Evolutionary conservation across 495 filamentous ascomycete species (phyloP).

Genomic region (Elaphomyces granulatus): DNA sequence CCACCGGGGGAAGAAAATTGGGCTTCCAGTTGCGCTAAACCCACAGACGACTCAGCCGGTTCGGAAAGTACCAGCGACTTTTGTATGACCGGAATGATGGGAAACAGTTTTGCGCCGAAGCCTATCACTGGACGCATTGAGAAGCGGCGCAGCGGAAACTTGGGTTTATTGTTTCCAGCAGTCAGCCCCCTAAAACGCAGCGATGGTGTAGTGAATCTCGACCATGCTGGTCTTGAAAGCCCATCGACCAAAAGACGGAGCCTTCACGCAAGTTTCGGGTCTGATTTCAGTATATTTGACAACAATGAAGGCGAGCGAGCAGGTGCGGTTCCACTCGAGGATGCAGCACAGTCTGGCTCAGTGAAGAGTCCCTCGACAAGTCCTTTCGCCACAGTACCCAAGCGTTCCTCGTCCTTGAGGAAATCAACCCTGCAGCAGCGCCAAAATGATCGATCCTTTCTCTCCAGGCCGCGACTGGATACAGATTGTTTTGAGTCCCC

Average conservation of each 20-base stretch:
- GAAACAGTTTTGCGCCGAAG: constrained; percentile 2
- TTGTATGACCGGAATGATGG: constrained; percentile 2
- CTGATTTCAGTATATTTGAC: constrained; percentile 60
- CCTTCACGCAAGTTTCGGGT: constrained; percentile 46
- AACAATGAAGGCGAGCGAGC: constrained; percentile 14
- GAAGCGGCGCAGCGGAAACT: constrained; percentile 34
- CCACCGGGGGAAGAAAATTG: constrained; percentile 43
- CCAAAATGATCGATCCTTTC: constrained; percentile 47
- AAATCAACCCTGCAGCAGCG: constrained; percentile 82
- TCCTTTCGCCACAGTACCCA: constrained; percentile 32
- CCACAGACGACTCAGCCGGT: constrained; percentile 1
- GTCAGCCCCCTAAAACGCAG: constrained; percentile 85
- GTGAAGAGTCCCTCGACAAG: constrained; percentile 19
- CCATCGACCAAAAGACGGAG: constrained; percentile 80
- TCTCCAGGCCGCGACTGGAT: constrained; percentile 29
- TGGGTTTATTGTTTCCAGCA: constrained; percentile 37
- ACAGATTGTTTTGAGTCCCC: constrained; percentile 19
- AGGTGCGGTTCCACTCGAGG: constrained; percentile 12
- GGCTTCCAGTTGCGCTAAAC: constrained; percentile 28
- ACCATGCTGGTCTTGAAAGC: constrained; percentile 60
- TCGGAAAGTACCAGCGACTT: constrained; percentile 19
- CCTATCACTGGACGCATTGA: constrained; percentile 19
- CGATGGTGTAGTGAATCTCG: constrained; percentile 79
- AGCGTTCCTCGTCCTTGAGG: constrained; percentile 54
- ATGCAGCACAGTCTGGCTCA: constrained; percentile 14